Evolutionary conservation across 2,329 filamentous ascomycete species (phyloP), one percentile per base, ranked within the genome.

Genomic region (Aspergillus ustus): DNA sequence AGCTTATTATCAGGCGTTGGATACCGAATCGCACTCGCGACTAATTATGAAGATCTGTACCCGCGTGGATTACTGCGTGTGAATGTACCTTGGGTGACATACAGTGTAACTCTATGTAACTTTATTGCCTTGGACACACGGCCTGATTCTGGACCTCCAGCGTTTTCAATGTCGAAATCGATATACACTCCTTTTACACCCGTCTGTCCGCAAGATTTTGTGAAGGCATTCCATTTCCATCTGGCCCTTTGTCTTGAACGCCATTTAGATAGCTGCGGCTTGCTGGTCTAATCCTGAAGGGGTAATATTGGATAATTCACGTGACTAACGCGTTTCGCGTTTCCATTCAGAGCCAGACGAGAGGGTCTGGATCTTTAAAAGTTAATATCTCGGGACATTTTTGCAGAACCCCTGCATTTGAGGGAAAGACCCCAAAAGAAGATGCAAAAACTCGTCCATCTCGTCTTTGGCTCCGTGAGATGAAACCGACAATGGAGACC

Each of bases 1-100:
- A 97, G 74, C 86, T 97, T 64, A 85, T 91, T 63, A 82, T 97
- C 57, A 90, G 87, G 78, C 85, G 94, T 64, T 97, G 93, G 92
- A 87, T 91, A 52, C 89, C 89, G 53, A 96, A 96, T 75, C 84
- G 93, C 45, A 94, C 88, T 75, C 78, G 87, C 57, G 86, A 87
- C 73, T 89, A 67, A 76, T 13, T 15, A 20, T 54, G 37, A 9
- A 50, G 22, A 44, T 28, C 45, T 50, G 19, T 60, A 22, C 28
- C 28, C 46, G 22, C 29, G 29, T 15, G 13, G 13, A 57, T 9
- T 2, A 29, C 25, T 13, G 8, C 5, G 34, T 40, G 34, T 15
- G 34, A 40, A 40, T 40, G 34, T 40, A 11, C 2, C 11, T 5
- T 13, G 1, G 34, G 34, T n/a, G 28, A 34, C 25, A 22, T 11